phyloP scores from a whole-genome alignment of 2,329 filamentous ascomycete genomes.

The Chaetomium sp. region DNA sequence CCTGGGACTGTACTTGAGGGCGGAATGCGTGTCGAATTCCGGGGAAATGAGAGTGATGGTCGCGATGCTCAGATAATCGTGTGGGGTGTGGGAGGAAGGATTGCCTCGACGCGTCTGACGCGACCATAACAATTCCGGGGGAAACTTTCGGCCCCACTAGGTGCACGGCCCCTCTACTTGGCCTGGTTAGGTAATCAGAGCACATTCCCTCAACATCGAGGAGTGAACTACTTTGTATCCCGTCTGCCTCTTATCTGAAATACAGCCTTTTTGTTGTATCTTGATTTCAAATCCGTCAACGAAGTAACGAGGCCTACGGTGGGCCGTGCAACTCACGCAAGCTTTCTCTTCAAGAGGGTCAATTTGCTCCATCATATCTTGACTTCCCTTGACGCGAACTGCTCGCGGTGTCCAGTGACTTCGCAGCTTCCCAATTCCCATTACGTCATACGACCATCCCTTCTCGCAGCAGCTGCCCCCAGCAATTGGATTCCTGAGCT shows the following conservation, averaged over 20 bases:
- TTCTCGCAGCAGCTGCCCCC: too few relatives aligned
- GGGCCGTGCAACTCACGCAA: too few relatives aligned
- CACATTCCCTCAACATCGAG: background rate
- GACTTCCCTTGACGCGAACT: background rate
- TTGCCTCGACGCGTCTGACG: slow-evolving; percentile 7
- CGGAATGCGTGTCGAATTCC: background rate
- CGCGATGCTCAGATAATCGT: background rate
- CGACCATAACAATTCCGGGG: slow-evolving; percentile 2
- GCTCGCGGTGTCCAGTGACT: background rate
- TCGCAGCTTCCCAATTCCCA: background rate
- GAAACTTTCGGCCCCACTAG: background rate
- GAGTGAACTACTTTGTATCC: too few relatives aligned
- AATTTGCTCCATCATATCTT: too few relatives aligned
- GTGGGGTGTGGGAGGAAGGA: background rate
- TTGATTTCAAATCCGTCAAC: background rate
- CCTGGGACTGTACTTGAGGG: too few relatives aligned
- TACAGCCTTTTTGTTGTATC: background rate
- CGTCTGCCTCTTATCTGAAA: too few relatives aligned
- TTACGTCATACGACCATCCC: background rate
- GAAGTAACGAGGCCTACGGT: too few relatives aligned
- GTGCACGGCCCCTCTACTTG: background rate
- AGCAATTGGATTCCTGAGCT: too few relatives aligned
- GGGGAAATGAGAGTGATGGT: background rate
- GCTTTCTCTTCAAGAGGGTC: too few relatives aligned
- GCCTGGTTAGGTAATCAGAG: background rate